phyloP scores from a whole-genome alignment of 306 rosid species.

The Glycine latifolia region DNA sequence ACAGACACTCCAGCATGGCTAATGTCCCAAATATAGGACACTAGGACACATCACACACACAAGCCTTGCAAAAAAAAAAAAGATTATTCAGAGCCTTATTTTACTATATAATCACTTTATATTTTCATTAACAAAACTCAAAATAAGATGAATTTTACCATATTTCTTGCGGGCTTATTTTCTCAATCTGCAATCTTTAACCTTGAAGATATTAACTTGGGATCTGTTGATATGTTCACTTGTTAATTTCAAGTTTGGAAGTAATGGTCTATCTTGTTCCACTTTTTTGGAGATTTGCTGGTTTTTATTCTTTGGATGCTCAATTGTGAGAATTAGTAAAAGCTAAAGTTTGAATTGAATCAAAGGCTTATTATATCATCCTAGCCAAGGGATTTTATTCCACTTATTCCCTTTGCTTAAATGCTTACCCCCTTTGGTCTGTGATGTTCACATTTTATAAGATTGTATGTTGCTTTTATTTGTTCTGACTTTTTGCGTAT shows the following conservation, averaged over 20 bases:
- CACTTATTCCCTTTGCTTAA: no score
- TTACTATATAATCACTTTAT: not conserved
- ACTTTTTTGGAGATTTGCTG: conserved; percentile 1
- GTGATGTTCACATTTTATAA: no score
- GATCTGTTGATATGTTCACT: conserved; percentile 13
- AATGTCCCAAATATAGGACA: not conserved
- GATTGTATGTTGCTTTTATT: no score
- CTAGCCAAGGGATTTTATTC: no score
- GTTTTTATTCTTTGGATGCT: not conserved
- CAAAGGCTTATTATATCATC: no score
- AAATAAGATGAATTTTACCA: not conserved
- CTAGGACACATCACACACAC: not conserved
- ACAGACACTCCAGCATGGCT: not conserved
- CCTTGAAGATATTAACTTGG: not conserved
- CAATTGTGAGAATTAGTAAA: no score
- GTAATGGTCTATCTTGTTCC: not conserved
- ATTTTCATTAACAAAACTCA: not conserved
- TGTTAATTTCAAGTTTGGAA: conserved; percentile 11
- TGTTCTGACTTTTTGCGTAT: no score
- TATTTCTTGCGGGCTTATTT: not conserved
- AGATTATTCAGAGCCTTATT: not conserved
- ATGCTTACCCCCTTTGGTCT: no score
- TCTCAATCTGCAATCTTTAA: conserved; percentile 6
- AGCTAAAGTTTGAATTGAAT: no score
- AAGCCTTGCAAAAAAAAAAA: not conserved